Evolutionary conservation across 768 basidiomycete genomes (phyloP), one percentile per base, ranked within the genome.

Genomic region (Clitopilus passeckerianus): DNA sequence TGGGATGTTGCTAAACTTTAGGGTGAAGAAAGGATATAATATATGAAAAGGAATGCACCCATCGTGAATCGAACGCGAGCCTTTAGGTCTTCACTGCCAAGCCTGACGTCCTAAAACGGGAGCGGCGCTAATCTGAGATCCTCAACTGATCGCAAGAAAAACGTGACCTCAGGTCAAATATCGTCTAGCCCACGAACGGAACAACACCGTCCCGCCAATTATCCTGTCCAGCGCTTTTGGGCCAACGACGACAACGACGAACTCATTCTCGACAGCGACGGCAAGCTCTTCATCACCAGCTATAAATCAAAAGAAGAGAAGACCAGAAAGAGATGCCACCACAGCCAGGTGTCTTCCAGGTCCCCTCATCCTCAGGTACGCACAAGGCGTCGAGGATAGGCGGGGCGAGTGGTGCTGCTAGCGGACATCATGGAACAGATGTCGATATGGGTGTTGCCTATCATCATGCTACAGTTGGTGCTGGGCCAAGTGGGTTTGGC

Each of bases 331-430:
- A 50, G 16, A 87, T 87, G 85, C 86, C 86, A 54, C 87, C 87
- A 50, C 86, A 88, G 61, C 85, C 82, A 63, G 87, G 87, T 57
- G 74, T 89, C 61, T 90, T 90, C 66, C 75, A 85, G 2, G 70
- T 89, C 15, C 81, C 86, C 15, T 84, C 79, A 30, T 75, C 82
- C 14, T 64, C 66, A 14, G 68, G 66, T 34, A 33, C 43, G 57
- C 57, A 15, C 59, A 59, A 37, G 59, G 56, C 52, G 61, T 62
- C 54, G 54, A 61, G 18, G 61, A 59, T 14, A 57, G 57, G 34
- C 52, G 57, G 41, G 58, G 61, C 22, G 54, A 75, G 72, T 24
- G 60, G 44, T 59, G 63, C 22, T 60, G 54, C 60, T 44, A 60
- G 34, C 14, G 77, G 69, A 76, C 78, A 67, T 69, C 75, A 43